phyloP scores from a whole-genome alignment of 2,329 filamentous ascomycete species.

The Claviceps lovelessii region DNA sequence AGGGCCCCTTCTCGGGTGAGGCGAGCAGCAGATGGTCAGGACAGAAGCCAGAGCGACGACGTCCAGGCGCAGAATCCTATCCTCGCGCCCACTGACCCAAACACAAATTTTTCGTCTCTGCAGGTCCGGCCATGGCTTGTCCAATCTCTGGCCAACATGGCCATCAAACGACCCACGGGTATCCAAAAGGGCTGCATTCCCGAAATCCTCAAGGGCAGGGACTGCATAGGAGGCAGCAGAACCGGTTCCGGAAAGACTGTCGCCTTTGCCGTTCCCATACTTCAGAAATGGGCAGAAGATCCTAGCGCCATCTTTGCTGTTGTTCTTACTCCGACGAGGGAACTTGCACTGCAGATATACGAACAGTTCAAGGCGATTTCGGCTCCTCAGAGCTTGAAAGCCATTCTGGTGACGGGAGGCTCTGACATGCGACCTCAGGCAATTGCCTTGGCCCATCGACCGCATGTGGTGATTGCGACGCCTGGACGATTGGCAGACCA shows the following conservation, averaged over 20 bases:
- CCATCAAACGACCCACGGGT: slow-evolving; percentile 75
- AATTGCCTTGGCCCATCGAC: slow-evolving; percentile 63
- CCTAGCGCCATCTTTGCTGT: slow-evolving; percentile 83
- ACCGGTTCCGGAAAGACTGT: slow-evolving; percentile 97
- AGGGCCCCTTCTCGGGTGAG: slow-evolving; percentile 40
- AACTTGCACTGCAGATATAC: slow-evolving; percentile 88
- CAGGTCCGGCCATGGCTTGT: slow-evolving; percentile 77
- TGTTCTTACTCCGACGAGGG: slow-evolving; percentile 76
- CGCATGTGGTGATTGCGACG: slow-evolving; percentile 88
- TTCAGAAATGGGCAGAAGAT: slow-evolving; percentile 87
- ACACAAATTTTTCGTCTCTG: slow-evolving; percentile 56
- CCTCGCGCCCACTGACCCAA: slow-evolving; percentile 38
- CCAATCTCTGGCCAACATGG: slow-evolving; percentile 58
- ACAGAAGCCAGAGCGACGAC: slow-evolving; percentile 7
- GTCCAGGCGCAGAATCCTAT: slow-evolving; percentile 20
- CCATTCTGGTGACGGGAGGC: slow-evolving; percentile 79
- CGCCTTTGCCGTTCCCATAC: slow-evolving; percentile 84
- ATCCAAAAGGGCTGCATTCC: slow-evolving; percentile 92
- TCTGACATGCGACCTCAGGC: slow-evolving; percentile 87
- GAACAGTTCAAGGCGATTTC: slow-evolving; percentile 94
- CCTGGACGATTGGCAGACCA: slow-evolving; percentile 89
- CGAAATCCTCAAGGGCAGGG: slow-evolving; percentile 75
- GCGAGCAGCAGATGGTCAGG: slow-evolving; percentile 17
- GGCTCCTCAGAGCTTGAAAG: slow-evolving; percentile 73
- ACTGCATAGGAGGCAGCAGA: slow-evolving; percentile 87